Evolutionary conservation across 441 rosid genomes (phyloP).

Genomic region (Biscutella laevigata): DNA sequence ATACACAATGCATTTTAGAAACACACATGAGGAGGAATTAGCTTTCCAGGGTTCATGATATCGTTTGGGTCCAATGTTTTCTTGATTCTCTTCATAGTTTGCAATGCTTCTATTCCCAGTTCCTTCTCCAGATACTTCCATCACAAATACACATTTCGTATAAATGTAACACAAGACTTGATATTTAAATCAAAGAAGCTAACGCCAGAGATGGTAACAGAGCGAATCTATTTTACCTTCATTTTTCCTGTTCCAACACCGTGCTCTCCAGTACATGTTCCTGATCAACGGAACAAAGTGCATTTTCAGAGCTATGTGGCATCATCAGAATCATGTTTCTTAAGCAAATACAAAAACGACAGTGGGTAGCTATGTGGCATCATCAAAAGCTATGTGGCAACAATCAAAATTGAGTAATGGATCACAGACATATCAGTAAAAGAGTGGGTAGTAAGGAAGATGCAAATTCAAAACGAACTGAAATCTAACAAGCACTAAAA

Average conservation of each 20-base stretch:
- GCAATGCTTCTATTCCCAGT: constrained; percentile 68
- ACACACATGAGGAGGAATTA: constrained; percentile 85
- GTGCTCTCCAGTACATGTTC: constrained; percentile 94
- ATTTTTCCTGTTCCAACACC: constrained; percentile 97
- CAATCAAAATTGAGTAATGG: no score
- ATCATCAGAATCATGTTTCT: neutral
- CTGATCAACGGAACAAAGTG: constrained; percentile 38
- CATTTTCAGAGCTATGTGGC: neutral
- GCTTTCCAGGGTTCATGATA: constrained; percentile 95
- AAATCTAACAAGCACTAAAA: neutral
- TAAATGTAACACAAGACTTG: neutral
- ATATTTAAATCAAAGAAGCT: neutral
- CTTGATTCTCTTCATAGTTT: constrained; percentile 80
- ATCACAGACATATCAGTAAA: neutral
- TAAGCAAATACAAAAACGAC: no score
- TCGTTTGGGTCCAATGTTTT: constrained; percentile 68
- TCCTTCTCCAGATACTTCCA: constrained; percentile 79
- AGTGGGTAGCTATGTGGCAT: no score
- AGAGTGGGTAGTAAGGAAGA: neutral
- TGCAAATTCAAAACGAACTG: neutral
- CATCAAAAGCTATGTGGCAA: no score
- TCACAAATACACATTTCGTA: neutral
- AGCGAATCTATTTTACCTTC: no score
- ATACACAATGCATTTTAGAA: constrained; percentile 24
- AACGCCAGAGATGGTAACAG: no score